phyloP scores from a whole-genome alignment of 208 protist genomes.

The Naegleria lovaniensis region DNA sequence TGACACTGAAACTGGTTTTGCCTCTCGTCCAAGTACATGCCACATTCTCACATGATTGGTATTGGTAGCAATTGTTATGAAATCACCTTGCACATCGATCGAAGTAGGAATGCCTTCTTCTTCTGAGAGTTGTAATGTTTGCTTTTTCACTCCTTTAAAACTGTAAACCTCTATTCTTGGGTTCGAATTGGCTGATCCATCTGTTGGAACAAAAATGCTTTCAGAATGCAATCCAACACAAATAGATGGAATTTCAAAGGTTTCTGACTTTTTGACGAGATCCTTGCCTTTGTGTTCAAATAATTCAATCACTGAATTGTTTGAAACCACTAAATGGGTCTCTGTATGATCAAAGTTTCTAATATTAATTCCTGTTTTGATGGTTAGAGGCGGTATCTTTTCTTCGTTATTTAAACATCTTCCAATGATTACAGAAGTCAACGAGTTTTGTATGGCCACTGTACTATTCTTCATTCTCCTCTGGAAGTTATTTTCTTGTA shows the following conservation, averaged over 20 bases:
- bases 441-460: background rate
- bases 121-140: constrained; percentile 73
- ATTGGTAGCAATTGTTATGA: constrained; percentile 66
- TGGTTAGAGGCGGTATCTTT: background rate
- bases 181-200: constrained; percentile 28
- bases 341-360: background rate
- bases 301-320: background rate
- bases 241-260: constrained; percentile 42
- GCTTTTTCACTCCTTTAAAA: constrained; percentile 63
- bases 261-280: background rate
- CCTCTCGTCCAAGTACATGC: constrained; percentile 62
- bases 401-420: background rate
- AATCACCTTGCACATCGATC: constrained; percentile 76
- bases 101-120: constrained; percentile 64
- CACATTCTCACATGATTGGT: constrained; percentile 69
- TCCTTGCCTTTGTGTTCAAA: constrained; percentile 47
- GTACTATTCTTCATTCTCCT: background rate
- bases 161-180: constrained; percentile 64
- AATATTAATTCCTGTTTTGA: constrained; percentile 16
- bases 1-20: constrained; percentile 56
- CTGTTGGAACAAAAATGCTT: constrained; percentile 71
- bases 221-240: constrained; percentile 71
- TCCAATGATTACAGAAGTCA: background rate
- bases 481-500: constrained; percentile 13
- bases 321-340: background rate